Base-by-base conservation (phyloP, 106 monocot species). In the Dioscorea zingiberensis region DNA sequence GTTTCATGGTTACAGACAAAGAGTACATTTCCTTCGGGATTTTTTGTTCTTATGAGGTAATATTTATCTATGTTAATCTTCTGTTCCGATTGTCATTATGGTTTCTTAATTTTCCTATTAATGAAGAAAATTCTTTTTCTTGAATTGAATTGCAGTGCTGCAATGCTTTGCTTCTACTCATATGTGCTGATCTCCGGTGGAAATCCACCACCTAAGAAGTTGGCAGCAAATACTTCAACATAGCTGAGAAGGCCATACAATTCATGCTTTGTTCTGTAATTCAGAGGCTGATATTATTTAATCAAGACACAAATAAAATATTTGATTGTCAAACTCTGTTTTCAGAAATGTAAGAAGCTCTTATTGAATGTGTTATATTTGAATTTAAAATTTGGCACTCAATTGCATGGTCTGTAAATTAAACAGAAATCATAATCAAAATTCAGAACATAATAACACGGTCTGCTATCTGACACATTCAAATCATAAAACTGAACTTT, bases 151-250 rank as follows among this genome's bases (percentile, higher is more conserved):
- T 27, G 25, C 83, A 87, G 87, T 69, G 74, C 74, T 54, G 73
- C 77, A 49, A 84, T 83, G 87, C 29, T 84, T 66, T 78, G 77
- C 44, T 88, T 88, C 62, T 88, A 88, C 51, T 60, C 74, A 1
- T 88, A 88, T 55, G 84, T 88, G 59, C 11, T 84, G 59, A 27
- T 83, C n/a, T 63, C 80, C 22, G 87, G 87, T 61, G 87, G 87
- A 53, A 88, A 88, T 51, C 87, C 87, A 46, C 87, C 83, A 44
- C 84, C 87, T 7, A 88, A 88, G 69, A 84, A 80, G 65, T 29
- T 51, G 69, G 67, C 67, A 18, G 59, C 75, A 28, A 12, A 48
- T 66, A 18, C 74, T 21, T 48, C 77, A 59, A 48, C 55, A 13
- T 56, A 44, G 25, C 24, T 66, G 19, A 51, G 19, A 51, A 51